Base-by-base conservation (phyloP, 2,329 filamentous ascomycete genomes). In the Hypoxylon sp. region DNA sequence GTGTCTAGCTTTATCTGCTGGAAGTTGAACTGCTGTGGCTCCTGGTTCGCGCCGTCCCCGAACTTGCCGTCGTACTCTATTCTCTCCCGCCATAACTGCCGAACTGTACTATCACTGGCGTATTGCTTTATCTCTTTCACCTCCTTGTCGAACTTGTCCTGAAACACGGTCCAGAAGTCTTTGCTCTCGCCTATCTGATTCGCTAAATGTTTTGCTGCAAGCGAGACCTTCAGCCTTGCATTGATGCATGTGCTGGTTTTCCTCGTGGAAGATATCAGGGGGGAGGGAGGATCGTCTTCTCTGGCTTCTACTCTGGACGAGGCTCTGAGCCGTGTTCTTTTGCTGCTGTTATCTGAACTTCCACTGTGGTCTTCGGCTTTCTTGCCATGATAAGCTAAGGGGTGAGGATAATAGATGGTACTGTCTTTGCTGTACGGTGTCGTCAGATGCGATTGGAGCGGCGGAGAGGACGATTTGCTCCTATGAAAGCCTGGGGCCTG, bases 61-160 rank as follows among this genome's bases (percentile, higher is more conserved):
- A 56, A 47, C 23, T 61, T 62, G 26, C 37, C 31, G 27, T 63
- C 63, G 8, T 58, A 48, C 24, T 63, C 61, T 9, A 67, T 59
- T 48, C 62, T 72, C 47, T 64, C 59, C 15, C 55, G 56, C 72
- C 72, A 73, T 17, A 72, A 65, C n/a, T 62, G 63, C 37, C 65
- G 62, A 13, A 72, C 65, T 11, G 66, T 46, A 24, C 55, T 47
- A 5, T 45, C 46, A 17, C 53, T 58, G 40, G 56, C 64, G 52
- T 72, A 72, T 15, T 51, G 37, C 37, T 51, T 67, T 33, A 73
- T 60, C 5, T 24, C 47, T 3, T 59, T 42, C 40, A 70, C 62
- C 21, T 72, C 69, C 1, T 52, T 41, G 9, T 62, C 64, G 42
- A 66, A 73, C 2, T 63, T 57, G 9, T 64, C 45, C 11, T 58